Conservation (phyloP, 176 grass and related monocot species). For the Oryza officinalis region DNA sequence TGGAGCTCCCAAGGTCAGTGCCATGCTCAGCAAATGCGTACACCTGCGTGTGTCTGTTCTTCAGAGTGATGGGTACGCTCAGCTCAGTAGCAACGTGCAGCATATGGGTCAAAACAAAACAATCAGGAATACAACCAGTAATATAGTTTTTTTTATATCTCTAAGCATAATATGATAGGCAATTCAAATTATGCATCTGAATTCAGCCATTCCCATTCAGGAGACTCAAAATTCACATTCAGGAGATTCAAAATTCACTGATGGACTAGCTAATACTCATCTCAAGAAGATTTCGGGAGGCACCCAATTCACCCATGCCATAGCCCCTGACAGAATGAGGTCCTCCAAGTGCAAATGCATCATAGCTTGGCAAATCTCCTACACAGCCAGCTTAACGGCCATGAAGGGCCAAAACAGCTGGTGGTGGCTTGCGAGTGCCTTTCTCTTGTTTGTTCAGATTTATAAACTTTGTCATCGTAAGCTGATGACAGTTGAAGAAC, state of each 20-base stretch:
- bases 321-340: slow-evolving; percentile 93
- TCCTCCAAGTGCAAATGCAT: slow-evolving; percentile 89
- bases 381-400: slow-evolving; percentile 88
- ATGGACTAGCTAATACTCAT: slow-evolving; percentile 33
- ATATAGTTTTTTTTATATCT: not conserved
- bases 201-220: too few species aligned
- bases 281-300: slow-evolving; percentile 93
- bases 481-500: slow-evolving; percentile 89
- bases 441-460: slow-evolving; percentile 80
- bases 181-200: not conserved
- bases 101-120: not conserved
- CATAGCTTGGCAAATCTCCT: slow-evolving; percentile 90
- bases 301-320: slow-evolving; percentile 86
- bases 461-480: slow-evolving; percentile 79
- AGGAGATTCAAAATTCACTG: too few species aligned
- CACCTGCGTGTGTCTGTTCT: slow-evolving; percentile 51
- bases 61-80: slow-evolving; percentile 60
- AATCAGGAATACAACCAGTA: not conserved
- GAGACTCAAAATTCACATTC: too few species aligned
- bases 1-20: slow-evolving; percentile 86
- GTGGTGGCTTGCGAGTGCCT: slow-evolving; percentile 64
- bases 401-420: slow-evolving; percentile 86
- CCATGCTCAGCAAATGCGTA: slow-evolving; percentile 89
- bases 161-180: not conserved
- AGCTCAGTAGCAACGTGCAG: slow-evolving; percentile 73